Percentiles rank a stretch among this genome's conserved stretches.
These are phyloP conservation scores for Stemphylium lycopersici DNA, from an alignment of 2,329 filamentous ascomycete species.

Conservation along the genomic window DNA sequence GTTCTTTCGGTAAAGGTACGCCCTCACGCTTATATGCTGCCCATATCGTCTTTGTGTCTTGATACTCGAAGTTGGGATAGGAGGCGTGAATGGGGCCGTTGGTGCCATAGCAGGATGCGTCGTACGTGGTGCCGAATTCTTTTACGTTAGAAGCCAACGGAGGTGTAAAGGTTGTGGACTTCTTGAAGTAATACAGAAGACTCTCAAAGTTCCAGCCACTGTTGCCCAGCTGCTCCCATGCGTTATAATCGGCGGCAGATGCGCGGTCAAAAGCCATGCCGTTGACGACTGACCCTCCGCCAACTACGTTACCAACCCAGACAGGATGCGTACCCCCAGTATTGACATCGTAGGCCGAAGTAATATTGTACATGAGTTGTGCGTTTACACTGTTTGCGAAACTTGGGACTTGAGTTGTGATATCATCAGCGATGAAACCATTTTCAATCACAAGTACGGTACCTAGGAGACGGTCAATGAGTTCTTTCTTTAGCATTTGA, in stretches of 20 bases:
- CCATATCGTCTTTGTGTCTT: conserved; percentile 28
- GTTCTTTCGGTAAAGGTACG: conserved; percentile 30
- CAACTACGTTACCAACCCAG: conserved; percentile 38
- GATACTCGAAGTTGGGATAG: conserved; percentile 35
- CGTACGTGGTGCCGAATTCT: conserved; percentile 34
- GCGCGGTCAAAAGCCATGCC: conserved; percentile 49
- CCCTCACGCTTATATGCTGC: conserved; percentile 25
- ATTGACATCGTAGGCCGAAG: conserved; percentile 27
- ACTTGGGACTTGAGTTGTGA: conserved; percentile 29
- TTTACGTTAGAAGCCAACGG: conserved; percentile 14
- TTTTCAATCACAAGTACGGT: conserved; percentile 39
- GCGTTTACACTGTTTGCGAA: conserved; percentile 32
- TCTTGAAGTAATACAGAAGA: conserved; percentile 41
- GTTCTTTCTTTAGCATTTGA: neutral
- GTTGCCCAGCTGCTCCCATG: conserved; percentile 65
- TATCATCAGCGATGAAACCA: conserved; percentile 31
- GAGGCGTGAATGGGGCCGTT: conserved; percentile 34
- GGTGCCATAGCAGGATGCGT: conserved; percentile 31
- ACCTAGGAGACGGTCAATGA: conserved; percentile 17
- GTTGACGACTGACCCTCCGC: conserved; percentile 48
- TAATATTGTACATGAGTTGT: conserved; percentile 32
- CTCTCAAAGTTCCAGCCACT: conserved; percentile 49
- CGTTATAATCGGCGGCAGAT: conserved; percentile 52
- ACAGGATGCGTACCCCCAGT: conserved; percentile 22
- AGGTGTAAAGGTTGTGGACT: conserved; percentile 35